Base-by-base conservation (phyloP, 2,329 filamentous ascomycete species). In the Bipolaris zeicola region DNA sequence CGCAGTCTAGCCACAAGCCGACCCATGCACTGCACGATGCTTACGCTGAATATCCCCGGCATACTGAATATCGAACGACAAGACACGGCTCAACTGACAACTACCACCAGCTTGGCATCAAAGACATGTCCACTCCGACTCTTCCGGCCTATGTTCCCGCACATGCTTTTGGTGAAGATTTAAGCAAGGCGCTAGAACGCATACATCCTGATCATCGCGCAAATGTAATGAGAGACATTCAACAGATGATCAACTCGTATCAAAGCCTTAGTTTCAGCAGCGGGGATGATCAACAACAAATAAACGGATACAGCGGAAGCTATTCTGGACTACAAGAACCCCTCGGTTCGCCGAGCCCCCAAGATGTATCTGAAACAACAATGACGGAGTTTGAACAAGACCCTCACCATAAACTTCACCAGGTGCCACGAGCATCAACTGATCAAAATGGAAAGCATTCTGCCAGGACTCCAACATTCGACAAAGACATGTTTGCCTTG, bases 181-280 rank as follows among this genome's bases (percentile, higher is more conserved):
- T 66, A 45, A 65, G 58, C 44, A 63, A 59, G 6, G 66, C 67
- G n/a, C 60, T 72, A 5, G 61, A 70, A 28, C 54, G 69, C 20
- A 50, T 70, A 8, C 52, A 66, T 6, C 54, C 54, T 14, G 54
- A 66, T 34, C 66, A 70, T n/a, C 66, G 55, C 11, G 57, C 57
- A 34, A 49, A 60, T 5, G 67, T 70, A 39, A 70, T 72, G 66
- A 64, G 68, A 50, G 68, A 75, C 22, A 74, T 76, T 26, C 68
- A 74, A 41, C 65, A 74, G 37, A 71, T 75, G 28, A 71, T 73
- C 42, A 62, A 58, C 20, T 66, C 68, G 3, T 76, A 74, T 43
- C 66, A 73, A 56, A 65, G 61, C 2, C 52, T 73, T 2, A 36
- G 54, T 24, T 24, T 62, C 6, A 52, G 39, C 10, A 45, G 47